phyloP scores from a whole-genome alignment of 108 stramenopile species.

The Cyclotella distinguenda region DNA sequence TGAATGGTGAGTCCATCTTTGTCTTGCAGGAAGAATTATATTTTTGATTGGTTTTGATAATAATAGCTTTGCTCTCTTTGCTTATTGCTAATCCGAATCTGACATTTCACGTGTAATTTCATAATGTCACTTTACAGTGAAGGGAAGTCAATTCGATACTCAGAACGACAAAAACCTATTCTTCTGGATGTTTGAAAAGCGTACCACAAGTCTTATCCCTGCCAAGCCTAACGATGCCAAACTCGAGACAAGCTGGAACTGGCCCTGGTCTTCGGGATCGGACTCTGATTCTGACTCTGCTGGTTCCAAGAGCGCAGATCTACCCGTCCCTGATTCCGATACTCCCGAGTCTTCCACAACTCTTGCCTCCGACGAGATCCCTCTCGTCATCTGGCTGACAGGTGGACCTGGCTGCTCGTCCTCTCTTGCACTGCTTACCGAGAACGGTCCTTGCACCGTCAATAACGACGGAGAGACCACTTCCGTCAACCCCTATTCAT shows the following conservation, averaged over 20 bases:
- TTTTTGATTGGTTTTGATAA: background rate
- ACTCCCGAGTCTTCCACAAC: conserved; percentile 14
- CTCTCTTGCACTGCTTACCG: conserved; percentile 86
- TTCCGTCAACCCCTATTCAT: conserved; percentile 83
- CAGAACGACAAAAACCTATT: conserved; percentile 87
- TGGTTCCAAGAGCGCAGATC: no score
- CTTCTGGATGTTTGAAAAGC: conserved; percentile 95
- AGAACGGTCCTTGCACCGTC: conserved; percentile 96
- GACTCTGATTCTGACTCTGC: background rate
- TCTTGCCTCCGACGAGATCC: conserved; percentile 43
- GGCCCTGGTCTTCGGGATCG: conserved; percentile 5
- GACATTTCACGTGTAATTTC: background rate
- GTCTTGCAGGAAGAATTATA: background rate
- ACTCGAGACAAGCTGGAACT: background rate
- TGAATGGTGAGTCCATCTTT: conserved; percentile 32
- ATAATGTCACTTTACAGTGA: conserved; percentile 12
- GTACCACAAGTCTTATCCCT: conserved; percentile 34
- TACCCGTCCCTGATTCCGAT: no score
- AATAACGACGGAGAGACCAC: conserved; percentile 88
- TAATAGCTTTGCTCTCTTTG: background rate
- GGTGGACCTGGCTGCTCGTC: conserved; percentile 93
- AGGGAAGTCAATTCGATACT: conserved; percentile 48
- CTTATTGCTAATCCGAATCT: background rate
- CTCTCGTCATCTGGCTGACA: conserved; percentile 93
- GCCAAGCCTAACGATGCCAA: background rate